Evolutionary conservation across 1,284 basidiomycete genomes (phyloP), one percentile per base, ranked within the genome.

Genomic region (Ganoderma multipileum): DNA sequence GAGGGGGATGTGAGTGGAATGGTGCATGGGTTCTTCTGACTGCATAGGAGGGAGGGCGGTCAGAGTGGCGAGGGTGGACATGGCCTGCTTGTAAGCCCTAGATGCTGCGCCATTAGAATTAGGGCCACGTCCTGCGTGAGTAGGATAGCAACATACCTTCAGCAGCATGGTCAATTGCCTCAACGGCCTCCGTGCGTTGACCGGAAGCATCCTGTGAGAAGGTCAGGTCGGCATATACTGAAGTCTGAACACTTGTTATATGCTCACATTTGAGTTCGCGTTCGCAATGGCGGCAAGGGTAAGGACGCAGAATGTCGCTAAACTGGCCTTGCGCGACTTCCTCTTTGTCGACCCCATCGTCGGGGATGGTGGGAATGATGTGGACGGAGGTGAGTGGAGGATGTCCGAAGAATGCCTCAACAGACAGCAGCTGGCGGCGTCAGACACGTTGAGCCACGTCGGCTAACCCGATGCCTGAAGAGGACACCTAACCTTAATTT

Each of bases 1-100:
- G 33, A 92, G 79, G 55, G 92, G 79, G 16, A 89, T 88, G 65
- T 83, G 84, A 3, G 84, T 76, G 61, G 83, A 83, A 38, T 82
- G 80, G n/a, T 81, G 69, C 5, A 72, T 81, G 1, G 87, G 82
- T 59, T 90, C 87, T 58, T 86, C 86, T 7, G 85, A 84, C 67
- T 87, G 85, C 60, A 84, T 80, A 39, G 85, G 83, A 16, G 88
- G 86, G 68, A 87, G 81, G 16, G 89, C 83, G 26, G 87, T 90
- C 67, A 94, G 80, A 30, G 87, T 84, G 4, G 87, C 80, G 20
- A 93, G 83, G 3, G 90, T 91, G 9, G 85, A 78, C 68, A 91
- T 77, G 14, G 92, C 92, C 78, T 91, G 88, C 76, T 86, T 90
- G 80, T 91, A 93, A 12, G 91, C 91, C 70, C 89, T 86, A 30